phyloP scores from a whole-genome alignment of 805 yeast genomes.

The Metschnikowia proteae region DNA sequence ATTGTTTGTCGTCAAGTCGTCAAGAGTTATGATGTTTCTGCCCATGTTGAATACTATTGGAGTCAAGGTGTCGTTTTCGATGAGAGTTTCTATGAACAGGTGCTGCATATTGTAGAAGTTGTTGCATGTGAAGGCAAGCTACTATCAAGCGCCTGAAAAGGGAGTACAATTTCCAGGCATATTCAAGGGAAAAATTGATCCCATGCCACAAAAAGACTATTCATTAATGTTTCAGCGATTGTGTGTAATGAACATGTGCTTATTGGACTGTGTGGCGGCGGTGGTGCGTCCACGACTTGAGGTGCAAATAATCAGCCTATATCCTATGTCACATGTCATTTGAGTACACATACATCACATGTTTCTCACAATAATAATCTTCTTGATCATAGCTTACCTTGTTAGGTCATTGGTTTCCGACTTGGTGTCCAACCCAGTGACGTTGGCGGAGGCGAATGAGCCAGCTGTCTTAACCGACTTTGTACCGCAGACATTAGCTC shows the following conservation, averaged over 20 bases:
- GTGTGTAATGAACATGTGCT: conserved; percentile 1
- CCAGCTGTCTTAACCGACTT: conserved; percentile 49
- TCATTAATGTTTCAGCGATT: not conserved
- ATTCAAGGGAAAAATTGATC: not conserved
- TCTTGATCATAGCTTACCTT: conserved; percentile 30
- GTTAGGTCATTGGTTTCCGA: conserved; percentile 26
- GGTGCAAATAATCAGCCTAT: conserved; percentile 1
- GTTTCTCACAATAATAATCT: conserved; percentile 29
- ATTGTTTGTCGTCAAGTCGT: conserved; percentile 59
- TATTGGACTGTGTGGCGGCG: not conserved
- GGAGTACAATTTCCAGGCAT: no score
- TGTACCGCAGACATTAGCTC: conserved; percentile 70
- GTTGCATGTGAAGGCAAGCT: not conserved
- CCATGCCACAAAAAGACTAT: no score
- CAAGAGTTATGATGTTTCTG: conserved; percentile 49
- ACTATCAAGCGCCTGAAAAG: no score
- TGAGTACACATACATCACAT: conserved; percentile 9
- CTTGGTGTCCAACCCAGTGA: conserved; percentile 30
- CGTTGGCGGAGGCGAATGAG: conserved; percentile 19
- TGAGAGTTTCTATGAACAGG: not conserved
- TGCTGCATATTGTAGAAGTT: not conserved
- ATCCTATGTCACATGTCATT: not conserved
- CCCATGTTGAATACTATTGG: conserved; percentile 18
- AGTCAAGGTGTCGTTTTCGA: not conserved
- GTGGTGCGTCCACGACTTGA: conserved; percentile 5